Evolutionary conservation across 2,329 filamentous ascomycete species (phyloP), one percentile per base, ranked within the genome.

Genomic region (Cadophora malorum): DNA sequence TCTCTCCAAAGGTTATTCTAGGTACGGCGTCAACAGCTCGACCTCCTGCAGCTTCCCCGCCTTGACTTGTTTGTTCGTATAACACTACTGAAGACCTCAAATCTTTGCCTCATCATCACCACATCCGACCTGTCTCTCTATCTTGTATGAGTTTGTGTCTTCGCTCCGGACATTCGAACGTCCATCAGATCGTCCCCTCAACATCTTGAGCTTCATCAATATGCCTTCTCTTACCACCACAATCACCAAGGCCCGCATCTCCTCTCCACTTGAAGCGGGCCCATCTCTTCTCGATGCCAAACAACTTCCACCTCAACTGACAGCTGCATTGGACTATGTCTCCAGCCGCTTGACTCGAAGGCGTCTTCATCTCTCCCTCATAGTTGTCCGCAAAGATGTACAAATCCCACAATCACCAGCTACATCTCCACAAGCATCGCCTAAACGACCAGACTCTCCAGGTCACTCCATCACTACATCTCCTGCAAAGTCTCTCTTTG

Each of bases 201-300:
- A 52, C 61, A 63, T 63, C 33, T 41, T 41, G 19, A 41, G 56
- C 21, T 56, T 19, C 21, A 19, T 41, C 61, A 38, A 19, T 12
- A 63, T 63, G 49, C 49, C 61, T 14, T 63, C 61, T 41, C 8
- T 23, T 21, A 28, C 49, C 5, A 53, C 49, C 16, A 53, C 73
- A 53, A 74, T 76, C 68, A 68, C 71, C 74, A 90, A 88, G 79
- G 80, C 82, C 65, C 81, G 80, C 66, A 90, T 90, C 73, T 90
- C 88, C 1, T 84, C 86, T 61, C 88, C 88, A 16, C 82, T 90
- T 66, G 88, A 90, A 80, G 87, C 88, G 33, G 87, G 87, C 21
- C 80, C 81, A 52, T 89, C 87, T 23, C 80, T 90, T 65, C 83
- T 88, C 68, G 85, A 89, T 72, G 80, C 81, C 41, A 83, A 87